Conservation (phyloP, 139 green algal genomes). For the Limnomonas spitsbergensis region DNA sequence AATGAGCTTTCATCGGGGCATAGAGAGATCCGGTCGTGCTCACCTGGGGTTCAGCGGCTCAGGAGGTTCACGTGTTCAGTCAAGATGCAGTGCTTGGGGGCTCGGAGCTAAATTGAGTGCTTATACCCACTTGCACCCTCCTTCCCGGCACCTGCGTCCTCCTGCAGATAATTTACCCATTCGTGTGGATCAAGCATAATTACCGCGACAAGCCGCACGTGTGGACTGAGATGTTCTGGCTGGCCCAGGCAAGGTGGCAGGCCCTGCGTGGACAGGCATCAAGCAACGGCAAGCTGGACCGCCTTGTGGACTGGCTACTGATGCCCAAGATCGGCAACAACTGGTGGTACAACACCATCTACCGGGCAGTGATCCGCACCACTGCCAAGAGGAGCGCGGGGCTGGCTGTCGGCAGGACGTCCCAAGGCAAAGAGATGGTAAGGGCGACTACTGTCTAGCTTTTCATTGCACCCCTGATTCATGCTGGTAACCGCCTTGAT, state of each 20-base stretch:
- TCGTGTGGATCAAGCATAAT: conserved; percentile 16
- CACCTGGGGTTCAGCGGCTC: not conserved
- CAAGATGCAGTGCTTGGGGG: too few relatives aligned
- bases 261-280: not conserved
- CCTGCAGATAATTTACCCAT: conserved; percentile 2
- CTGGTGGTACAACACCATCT: conserved; percentile 23
- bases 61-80: not conserved
- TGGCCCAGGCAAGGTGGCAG: not conserved
- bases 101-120: too few relatives aligned
- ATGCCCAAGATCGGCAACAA: conserved; percentile 17
- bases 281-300: not conserved
- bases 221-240: not conserved
- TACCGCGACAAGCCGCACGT: not conserved
- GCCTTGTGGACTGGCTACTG: not conserved
- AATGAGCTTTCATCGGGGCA: not conserved
- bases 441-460: too few relatives aligned
- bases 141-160: not conserved
- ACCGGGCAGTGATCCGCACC: not conserved
- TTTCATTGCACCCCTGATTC: too few relatives aligned
- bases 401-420: not conserved
- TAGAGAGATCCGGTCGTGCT: not conserved
- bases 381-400: not conserved
- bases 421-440: conserved; percentile 11
- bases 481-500: too few relatives aligned
- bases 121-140: too few relatives aligned